These are phyloP conservation scores for Venturia asperata DNA, from an alignment of 2,329 filamentous ascomycete genomes.

Conservation along the genomic window DNA sequence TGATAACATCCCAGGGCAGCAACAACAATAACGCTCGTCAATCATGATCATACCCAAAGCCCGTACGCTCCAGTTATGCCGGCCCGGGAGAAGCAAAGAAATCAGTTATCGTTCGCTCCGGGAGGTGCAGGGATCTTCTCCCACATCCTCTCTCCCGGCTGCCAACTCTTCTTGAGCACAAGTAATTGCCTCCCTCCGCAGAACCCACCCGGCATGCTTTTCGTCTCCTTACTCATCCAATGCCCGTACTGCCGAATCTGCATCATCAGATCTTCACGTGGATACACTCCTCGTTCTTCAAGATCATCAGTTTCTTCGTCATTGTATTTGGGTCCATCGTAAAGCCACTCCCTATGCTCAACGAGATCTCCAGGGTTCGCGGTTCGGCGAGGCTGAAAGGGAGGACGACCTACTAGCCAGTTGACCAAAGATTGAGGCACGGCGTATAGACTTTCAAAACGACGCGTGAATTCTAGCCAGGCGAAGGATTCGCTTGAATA, in stretches of 20 bases:
- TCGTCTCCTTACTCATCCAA: constrained; percentile 40
- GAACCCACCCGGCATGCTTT: constrained; percentile 47
- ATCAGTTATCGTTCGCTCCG: constrained; percentile 16
- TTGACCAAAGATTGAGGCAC: constrained; percentile 54
- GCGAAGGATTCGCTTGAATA: constrained; percentile 53
- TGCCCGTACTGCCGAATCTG: constrained; percentile 25
- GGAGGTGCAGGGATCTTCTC: constrained; percentile 23
- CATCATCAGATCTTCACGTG: not conserved
- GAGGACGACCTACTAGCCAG: constrained; percentile 49
- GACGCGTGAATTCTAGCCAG: constrained; percentile 53
- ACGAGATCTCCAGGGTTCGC: constrained; percentile 53
- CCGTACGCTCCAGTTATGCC: not conserved
- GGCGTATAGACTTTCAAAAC: constrained; percentile 59
- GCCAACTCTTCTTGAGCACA: constrained; percentile 34
- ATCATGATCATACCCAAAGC: constrained; percentile 4
- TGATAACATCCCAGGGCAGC: not conserved
- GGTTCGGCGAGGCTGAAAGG: constrained; percentile 52
- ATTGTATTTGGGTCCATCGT: constrained; percentile 30
- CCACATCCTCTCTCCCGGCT: constrained; percentile 29
- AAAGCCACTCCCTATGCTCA: constrained; percentile 46
- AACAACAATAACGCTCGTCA: not conserved
- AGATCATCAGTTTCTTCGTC: constrained; percentile 28
- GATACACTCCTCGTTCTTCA: constrained; percentile 22
- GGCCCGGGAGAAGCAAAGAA: not conserved
- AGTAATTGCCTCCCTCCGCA: constrained; percentile 50